Percentiles rank a stretch among this genome's conserved stretches.
These are phyloP conservation scores for Azolla pinnata DNA, from an alignment of 75 land plant genomes.

Conservation along the genomic window DNA sequence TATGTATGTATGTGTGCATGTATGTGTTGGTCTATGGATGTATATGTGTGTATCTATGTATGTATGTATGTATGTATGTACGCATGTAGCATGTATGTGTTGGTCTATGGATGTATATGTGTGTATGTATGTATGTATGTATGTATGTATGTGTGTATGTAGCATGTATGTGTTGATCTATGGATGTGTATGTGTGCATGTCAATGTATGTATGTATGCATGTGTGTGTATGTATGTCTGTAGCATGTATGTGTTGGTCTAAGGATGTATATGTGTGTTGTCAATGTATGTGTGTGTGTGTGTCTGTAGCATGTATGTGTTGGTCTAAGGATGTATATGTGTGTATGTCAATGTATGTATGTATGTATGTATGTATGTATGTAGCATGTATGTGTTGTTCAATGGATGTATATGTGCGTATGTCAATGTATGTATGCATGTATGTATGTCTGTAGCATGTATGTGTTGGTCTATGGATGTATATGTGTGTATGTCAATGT, in stretches of 20 bases:
- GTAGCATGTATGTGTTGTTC: neutral
- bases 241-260: neutral
- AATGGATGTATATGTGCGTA: neutral
- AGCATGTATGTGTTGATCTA: neutral
- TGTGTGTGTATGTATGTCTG: neutral
- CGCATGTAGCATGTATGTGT: neutral
- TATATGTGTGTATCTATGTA: neutral
- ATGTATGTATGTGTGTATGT: neutral
- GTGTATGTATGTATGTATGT: constrained; percentile 1
- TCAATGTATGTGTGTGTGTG: neutral
- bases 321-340: neutral
- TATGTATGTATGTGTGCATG: neutral
- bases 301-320: neutral
- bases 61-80: neutral
- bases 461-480: neutral
- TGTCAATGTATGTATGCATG: neutral
- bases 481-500: neutral
- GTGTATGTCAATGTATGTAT: neutral
- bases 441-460: neutral
- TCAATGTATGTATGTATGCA: neutral
- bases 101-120: neutral
- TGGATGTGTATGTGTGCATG: neutral
- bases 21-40: neutral
- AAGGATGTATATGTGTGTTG: neutral
- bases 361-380: neutral